Evolutionary conservation across 2,329 filamentous ascomycete genomes (phyloP).

Genomic region (Aulographum hederae): DNA sequence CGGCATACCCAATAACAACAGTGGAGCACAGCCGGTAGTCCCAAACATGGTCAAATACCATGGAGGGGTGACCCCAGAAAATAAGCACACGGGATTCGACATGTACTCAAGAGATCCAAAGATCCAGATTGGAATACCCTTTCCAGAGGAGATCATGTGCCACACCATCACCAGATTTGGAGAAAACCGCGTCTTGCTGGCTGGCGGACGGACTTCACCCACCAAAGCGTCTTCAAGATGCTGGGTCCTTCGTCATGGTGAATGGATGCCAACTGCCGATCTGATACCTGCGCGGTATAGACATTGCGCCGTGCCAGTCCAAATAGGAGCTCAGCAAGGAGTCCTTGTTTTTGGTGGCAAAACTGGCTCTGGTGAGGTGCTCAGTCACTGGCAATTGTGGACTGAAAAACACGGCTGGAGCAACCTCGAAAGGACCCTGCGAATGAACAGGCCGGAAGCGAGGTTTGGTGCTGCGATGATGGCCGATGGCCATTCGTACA

Average conservation of each 20-base stretch:
- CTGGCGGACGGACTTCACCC: constrained; percentile 71
- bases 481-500: constrained; percentile 35
- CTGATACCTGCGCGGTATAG: constrained; percentile 59
- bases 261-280: constrained; percentile 47
- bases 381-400: constrained; percentile 27
- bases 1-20: no score
- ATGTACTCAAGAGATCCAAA: no score
- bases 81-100: no score
- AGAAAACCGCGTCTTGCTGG: constrained; percentile 41
- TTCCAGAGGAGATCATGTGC: constrained; percentile 16
- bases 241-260: constrained; percentile 46
- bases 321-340: constrained; percentile 19
- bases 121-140: no score
- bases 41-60: no score
- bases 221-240: constrained; percentile 50
- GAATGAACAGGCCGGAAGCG: constrained; percentile 10
- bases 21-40: no score
- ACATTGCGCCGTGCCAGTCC: constrained; percentile 42
- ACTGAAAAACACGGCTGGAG: constrained; percentile 28
- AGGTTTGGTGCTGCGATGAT: constrained; percentile 39
- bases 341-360: constrained; percentile 28
- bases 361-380: constrained; percentile 20
- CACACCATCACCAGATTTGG: constrained; percentile 56
- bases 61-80: no score
- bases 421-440: constrained; percentile 13